Evolutionary conservation across 73 alveolate species (phyloP).

Genomic region (Uronychia binucleata): DNA sequence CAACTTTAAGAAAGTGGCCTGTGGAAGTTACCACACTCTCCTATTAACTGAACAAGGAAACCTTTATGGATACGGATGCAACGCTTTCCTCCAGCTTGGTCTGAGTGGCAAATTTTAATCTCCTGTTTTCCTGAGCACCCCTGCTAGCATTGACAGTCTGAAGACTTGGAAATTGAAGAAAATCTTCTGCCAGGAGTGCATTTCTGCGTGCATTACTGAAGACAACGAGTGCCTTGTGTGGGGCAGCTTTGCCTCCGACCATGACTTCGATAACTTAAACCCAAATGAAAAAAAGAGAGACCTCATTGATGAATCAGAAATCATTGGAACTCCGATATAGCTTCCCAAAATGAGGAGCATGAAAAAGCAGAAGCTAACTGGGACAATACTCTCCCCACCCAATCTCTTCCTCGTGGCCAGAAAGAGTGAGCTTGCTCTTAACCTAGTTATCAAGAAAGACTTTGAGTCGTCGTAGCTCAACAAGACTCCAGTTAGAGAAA

Average conservation of each 20-base stretch:
- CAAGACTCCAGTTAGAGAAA: not conserved
- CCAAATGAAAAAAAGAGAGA: not conserved
- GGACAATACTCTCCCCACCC: not conserved
- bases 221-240: constrained; percentile 17
- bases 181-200: not conserved
- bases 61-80: constrained; percentile 28
- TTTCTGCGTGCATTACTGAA: constrained; percentile 23
- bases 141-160: constrained; percentile 2
- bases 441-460: not conserved
- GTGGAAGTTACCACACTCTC: constrained; percentile 32
- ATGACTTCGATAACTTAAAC: not conserved
- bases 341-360: not conserved
- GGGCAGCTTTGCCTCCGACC: not conserved
- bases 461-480: not conserved
- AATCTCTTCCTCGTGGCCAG: not conserved
- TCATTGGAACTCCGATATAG: not conserved
- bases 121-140: not conserved
- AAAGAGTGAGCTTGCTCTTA: no score
- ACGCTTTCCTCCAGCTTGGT: constrained; percentile 29
- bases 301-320: not conserved
- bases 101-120: not conserved
- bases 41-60: constrained; percentile 22
- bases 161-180: not conserved
- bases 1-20: constrained; percentile 26
- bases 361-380: not conserved